phyloP scores from a whole-genome alignment of 768 basidiomycete species.

The Mrakia hoshinonis region DNA sequence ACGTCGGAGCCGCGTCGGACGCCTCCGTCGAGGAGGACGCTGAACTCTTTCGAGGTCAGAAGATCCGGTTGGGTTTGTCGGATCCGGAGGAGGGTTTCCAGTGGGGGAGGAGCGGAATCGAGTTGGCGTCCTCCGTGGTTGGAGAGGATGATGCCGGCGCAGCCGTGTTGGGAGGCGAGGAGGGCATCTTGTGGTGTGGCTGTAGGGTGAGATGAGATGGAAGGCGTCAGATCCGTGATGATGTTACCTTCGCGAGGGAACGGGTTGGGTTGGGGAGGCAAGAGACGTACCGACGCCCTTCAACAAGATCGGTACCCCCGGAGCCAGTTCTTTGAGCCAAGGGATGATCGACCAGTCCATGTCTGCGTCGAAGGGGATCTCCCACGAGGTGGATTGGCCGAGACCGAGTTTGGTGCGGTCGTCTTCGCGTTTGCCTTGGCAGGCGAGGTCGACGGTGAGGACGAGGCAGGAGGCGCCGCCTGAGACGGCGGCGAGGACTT shows the following conservation, averaged over 20 bases:
- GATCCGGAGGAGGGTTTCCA: not conserved
- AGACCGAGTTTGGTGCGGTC: not conserved
- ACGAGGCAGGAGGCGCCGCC: conserved; percentile 5
- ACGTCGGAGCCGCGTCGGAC: conserved; percentile 48
- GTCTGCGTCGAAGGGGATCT: conserved; percentile 31
- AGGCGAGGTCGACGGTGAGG: conserved; percentile 5
- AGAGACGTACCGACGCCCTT: conserved; percentile 41
- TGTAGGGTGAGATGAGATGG: conserved; percentile 46
- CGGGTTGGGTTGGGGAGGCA: not conserved
- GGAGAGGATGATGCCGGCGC: conserved; percentile 43
- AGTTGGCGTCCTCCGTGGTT: conserved; percentile 37
- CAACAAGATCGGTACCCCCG: conserved; percentile 38
- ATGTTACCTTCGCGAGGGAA: conserved; percentile 21
- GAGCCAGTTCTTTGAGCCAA: conserved; percentile 38
- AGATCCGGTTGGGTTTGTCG: not conserved
- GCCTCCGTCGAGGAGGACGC: conserved; percentile 43
- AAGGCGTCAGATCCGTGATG: too few relatives aligned
- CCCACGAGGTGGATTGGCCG: conserved; percentile 22
- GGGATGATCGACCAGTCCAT: conserved; percentile 38
- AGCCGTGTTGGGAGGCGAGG: conserved; percentile 42
- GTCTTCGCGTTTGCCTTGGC: conserved; percentile 6
- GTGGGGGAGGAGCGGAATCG: conserved; percentile 3
- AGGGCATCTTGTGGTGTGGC: conserved; percentile 35
- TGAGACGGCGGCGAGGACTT: conserved; percentile 12
- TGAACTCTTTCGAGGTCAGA: not conserved